Base-by-base conservation (phyloP, 73 alveolate genomes). In the Tetrahymena borealis region DNA sequence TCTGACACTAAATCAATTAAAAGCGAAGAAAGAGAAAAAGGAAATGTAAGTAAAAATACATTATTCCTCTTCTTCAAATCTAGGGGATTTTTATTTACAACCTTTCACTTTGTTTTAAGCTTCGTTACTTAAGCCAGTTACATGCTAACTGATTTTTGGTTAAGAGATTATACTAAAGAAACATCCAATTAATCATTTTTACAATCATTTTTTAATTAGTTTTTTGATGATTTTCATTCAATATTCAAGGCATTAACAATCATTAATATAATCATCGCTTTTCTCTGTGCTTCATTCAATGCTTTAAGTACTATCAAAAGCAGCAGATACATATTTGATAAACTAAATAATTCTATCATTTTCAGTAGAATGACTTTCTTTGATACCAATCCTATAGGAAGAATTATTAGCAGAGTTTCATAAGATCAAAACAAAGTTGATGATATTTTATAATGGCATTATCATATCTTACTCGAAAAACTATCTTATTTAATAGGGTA, bases 331-430 rank as follows among this genome's bases (percentile, higher is more conserved):
- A 24, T 60, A 28, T 60, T 60, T 60, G 28, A 60, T 9, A 60
- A 0, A 20, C 35, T 60, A 2, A 60, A 20, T 18, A 60, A 60
- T 24, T 60, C 38, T 3, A 60, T 60, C 28, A n/a, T 60, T 3
- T 60, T 60, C 28, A 60, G 85, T n/a, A 60, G 28, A n/a, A 60
- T 60, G 85, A 35, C 93, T 38, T 98, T 94, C 96, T 98, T 95
- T 95, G 99, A 98, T 92, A 95, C 92, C 11, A 97, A 98, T 43
- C 99, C 99, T 10, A 93, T 95, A 7, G 99, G 99, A 4, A 95
- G 96, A 92, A 97, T 98, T 20, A 39, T 97, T 90, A 98, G 97
- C 93, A 95, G 97, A 90, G 94, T 98, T 42, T 94, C 98, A 11
- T 93, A 95, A 43, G 99, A 97, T 90, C 85, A 93, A 93, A 93